Evolutionary conservation across 495 filamentous ascomycete species (phyloP), one percentile per base, ranked within the genome.

Genomic region (Aeminium ludgeri): DNA sequence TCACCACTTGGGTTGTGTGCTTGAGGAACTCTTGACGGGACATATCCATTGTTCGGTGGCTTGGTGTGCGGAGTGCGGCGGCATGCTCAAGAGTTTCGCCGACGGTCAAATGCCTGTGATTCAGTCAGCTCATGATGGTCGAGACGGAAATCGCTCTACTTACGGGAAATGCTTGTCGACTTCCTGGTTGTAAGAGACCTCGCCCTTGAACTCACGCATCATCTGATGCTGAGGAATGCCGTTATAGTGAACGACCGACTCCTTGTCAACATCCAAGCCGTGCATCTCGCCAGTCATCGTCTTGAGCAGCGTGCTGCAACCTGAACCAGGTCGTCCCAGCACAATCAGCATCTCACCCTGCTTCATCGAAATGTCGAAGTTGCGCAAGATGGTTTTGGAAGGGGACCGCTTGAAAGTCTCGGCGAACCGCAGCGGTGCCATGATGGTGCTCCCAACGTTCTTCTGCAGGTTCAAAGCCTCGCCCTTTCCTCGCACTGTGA

Each of bases 261-360:
- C 44, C 19, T 49, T 34, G 18, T 57, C 57, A 4, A 61, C 45
- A 23, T 46, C 52, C 38, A 48, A 27, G 11, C 45, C 45, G 20
- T 48, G 45, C 34, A 48, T 30, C 28, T 48, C 38, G 5, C 38
- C 45, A 2, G 38, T 38, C 7, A 48, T 25, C 25, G 45, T 37
- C 46, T 83, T 82, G 27, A 86, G 56, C 40, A 84, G 78, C 0
- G 76, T 81, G 2, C 73, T 73, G 45, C 80, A 86, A 5, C 80
- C 80, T 30, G 70, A 69, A 0, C 80, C 80, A 0, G 80, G 80
- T 13, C 76, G 62, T 2, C 80, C 80, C 34, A 54, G 44, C n/a
- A 55, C 53, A 2, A 55, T 42, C 18, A 53, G 35, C 47, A 55
- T 39, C 34, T 55, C 53, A 10, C 53, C 53, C 13, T 31, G 31